Conservation (phyloP, 306 rosid genomes). For the Hippophae tibetana region DNA sequence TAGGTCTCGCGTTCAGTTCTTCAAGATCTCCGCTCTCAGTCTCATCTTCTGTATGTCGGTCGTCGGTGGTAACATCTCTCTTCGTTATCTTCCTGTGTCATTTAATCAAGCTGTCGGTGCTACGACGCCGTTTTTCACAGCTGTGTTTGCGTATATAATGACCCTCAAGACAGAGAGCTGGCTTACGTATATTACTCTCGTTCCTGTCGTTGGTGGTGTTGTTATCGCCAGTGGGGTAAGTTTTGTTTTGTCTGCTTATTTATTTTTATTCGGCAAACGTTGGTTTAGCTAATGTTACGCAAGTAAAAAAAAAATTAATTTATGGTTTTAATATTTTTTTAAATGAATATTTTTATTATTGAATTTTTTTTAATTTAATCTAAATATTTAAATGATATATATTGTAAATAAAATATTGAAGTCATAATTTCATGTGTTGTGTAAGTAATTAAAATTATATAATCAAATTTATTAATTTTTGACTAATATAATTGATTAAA, state of each 20-base stretch:
- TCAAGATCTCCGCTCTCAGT: constrained; percentile 84
- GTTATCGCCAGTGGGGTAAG: constrained; percentile 96
- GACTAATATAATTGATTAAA: too few species aligned
- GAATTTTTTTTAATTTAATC: too few species aligned
- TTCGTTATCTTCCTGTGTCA: constrained; percentile 79
- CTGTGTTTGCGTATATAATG: constrained; percentile 82
- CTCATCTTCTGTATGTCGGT: constrained; percentile 81
- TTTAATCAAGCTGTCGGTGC: constrained; percentile 96
- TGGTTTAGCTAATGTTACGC: background rate
- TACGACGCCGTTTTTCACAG: constrained; percentile 94
- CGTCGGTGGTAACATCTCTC: constrained; percentile 85
- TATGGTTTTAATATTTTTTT: too few species aligned
- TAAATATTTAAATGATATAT: too few species aligned
- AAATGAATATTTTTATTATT: too few species aligned
- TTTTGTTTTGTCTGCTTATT: background rate
- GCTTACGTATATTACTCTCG: constrained; percentile 80
- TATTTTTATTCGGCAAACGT: background rate
- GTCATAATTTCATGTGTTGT: too few species aligned
- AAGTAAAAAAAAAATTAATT: too few species aligned
- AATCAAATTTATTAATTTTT: too few species aligned
- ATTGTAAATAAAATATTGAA: too few species aligned
- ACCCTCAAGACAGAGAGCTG: constrained; percentile 88
- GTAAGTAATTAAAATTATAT: too few species aligned
- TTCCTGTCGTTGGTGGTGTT: constrained; percentile 94
- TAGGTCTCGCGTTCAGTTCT: constrained; percentile 75